Evolutionary conservation across 192 early-diverging fungal species (phyloP).

Genomic region (Dispira simplex): DNA sequence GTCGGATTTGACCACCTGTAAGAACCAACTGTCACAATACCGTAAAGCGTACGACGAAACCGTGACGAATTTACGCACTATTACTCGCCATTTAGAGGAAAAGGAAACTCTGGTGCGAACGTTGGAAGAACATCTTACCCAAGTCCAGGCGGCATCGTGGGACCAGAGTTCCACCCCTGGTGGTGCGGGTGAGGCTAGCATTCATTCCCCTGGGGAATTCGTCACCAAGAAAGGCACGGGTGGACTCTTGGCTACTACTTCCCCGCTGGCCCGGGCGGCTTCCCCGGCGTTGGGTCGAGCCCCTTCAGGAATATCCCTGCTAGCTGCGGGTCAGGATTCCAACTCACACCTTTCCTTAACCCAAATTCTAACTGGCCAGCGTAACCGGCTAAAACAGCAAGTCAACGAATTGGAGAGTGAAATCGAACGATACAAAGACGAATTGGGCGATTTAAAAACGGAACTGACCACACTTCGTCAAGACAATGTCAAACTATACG

Average conservation of each 20-base stretch:
- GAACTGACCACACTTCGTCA: conserved; percentile 49
- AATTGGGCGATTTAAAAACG: conserved; percentile 38
- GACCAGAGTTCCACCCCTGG: background rate
- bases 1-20: conserved; percentile 34
- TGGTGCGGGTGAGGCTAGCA: background rate
- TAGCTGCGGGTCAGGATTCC: too few relatives aligned
- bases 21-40: background rate
- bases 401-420: conserved; percentile 70
- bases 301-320: background rate
- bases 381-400: conserved; percentile 77
- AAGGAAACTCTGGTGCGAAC: conserved; percentile 30
- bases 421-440: conserved; percentile 27
- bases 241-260: background rate
- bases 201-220: background rate
- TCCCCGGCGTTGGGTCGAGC: background rate
- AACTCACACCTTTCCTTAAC: too few relatives aligned
- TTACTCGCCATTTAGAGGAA: conserved; percentile 20
- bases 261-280: background rate
- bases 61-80: too few relatives aligned
- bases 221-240: background rate
- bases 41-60: background rate
- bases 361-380: conserved; percentile 66
- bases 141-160: conserved; percentile 17
- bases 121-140: conserved; percentile 36
- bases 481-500: conserved; percentile 84